phyloP scores from a whole-genome alignment of 768 basidiomycete species.

The Fomitopsis serialis region DNA sequence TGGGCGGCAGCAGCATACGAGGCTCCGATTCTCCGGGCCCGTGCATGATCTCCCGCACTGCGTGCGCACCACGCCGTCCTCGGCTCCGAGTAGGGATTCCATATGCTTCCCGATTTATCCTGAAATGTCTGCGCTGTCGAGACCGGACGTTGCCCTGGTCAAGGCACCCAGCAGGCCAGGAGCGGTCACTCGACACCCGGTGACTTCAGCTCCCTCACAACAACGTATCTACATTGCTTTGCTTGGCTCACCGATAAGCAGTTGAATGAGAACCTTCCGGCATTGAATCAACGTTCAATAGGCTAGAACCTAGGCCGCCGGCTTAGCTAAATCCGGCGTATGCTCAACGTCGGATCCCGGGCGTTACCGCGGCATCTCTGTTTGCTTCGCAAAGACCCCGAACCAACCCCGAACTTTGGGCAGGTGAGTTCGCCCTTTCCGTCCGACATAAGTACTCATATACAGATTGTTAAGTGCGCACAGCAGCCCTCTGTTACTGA shows the following conservation, averaged over 20 bases:
- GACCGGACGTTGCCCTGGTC: not conserved
- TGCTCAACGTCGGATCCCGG: too few relatives aligned
- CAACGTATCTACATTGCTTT: not conserved
- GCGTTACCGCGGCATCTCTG: too few relatives aligned
- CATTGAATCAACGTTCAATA: not conserved
- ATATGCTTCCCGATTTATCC: not conserved
- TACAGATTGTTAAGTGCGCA: too few relatives aligned
- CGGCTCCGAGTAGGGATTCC: not conserved
- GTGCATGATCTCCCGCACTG: not conserved
- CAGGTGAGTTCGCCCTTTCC: too few relatives aligned
- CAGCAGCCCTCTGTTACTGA: too few relatives aligned
- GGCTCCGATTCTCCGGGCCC: conserved; percentile 1
- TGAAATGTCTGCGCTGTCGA: not conserved
- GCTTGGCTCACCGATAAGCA: too few relatives aligned
- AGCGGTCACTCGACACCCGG: not conserved
- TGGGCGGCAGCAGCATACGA: conserved; percentile 1
- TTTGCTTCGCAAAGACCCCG: too few relatives aligned
- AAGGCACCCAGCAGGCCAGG: not conserved
- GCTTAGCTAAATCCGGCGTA: not conserved
- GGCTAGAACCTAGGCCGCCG: not conserved
- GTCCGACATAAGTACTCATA: too few relatives aligned
- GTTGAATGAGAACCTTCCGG: not conserved
- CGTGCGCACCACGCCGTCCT: not conserved
- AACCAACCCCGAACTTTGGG: too few relatives aligned
- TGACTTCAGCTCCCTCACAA: not conserved